Evolutionary conservation across 2,329 filamentous ascomycete genomes (phyloP), one percentile per base, ranked within the genome.

Genomic region (Biscogniauxia sp.): DNA sequence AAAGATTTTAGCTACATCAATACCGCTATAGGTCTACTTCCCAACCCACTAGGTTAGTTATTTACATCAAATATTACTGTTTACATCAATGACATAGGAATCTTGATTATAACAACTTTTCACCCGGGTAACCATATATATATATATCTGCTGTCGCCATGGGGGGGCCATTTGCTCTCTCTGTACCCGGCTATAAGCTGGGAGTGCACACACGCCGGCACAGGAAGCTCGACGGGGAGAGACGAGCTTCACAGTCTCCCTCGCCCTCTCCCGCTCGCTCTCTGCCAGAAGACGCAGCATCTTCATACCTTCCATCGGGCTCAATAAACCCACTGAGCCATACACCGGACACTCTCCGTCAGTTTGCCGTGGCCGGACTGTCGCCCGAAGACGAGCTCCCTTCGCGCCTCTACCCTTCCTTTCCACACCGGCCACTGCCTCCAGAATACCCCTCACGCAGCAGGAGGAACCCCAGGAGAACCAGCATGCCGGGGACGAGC

Each of bases 271-370:
- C 57, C 53, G n/a, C n/a, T n/a, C n/a, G n/a, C n/a, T 62, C 61
- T 66, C 65, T 51, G 57, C 56, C 58, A 51, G 58, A 60, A 51
- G 58, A 60, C 28, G 53, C 37, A 20, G 45, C 62, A 9, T 59
- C 64, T 3, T 66, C 70, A 20, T 62, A 59, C 41, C 68, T 74
- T 15, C 75, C 73, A 0, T 62, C 66, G 15, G 72, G 75, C 53
- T 68, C 75, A 57, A 82, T 83, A 70, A 86, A 86, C 68, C 84
- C 84, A 1, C 76, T 82, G 66, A 86, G 83, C 67, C 80, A 87
- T 65, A 75, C 79, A 1, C 82, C 82, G 0, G 72, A 75, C 55
- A 79, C 81, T 41, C 79, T 86, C 55, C 75, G 71, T 52, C 85
- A 88, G 68, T 80, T 87, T 57, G 71, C 75, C 26, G 66, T 82